Base-by-base conservation (phyloP, 768 basidiomycete species). In the Tephrocybe sp. region DNA sequence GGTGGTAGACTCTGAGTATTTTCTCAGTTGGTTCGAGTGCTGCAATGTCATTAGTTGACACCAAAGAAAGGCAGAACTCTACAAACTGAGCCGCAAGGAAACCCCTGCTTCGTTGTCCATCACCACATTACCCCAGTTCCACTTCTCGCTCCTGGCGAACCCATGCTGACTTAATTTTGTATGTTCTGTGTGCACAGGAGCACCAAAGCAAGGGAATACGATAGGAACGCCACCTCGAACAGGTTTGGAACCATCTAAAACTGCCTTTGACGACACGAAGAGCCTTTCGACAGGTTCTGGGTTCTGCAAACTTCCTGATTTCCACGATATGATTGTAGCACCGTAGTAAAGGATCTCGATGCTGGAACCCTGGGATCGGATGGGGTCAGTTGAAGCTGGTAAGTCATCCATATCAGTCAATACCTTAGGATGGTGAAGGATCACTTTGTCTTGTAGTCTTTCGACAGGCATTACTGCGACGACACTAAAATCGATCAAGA, bases 321-420 rank as follows among this genome's bases (percentile, higher is more conserved):
- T 89, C 93, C 93, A 98, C 0, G 93, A 95, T 37, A 86, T 79
- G 15, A 98, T 76, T 0, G 90, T 91, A 0, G 93, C 93, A 5
- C 94, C 94, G 60, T 88, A 96, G 25, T 87, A 70, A 7, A 91
- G 74, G 33, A 92, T 73, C 59, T 84, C 79, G 4, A 68, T 81
- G 5, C 75, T 78, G 12, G 87, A 64, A n/a, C 87, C 89, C 88
- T 91, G 54, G 40, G 34, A 30, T 25, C 11, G 28, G 15, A 48
- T 36, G 49, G 42, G 6, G 6, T 46, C 10, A 36, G n/a, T 26
- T 40, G 14, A 40, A 18, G 28, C n/a, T 18, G 4, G 37, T 37
- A 18, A 42, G n/a, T n/a, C n/a, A n/a, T n/a, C n/a, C n/a, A 30
- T 30, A 30, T 30, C 28, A 30, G 50, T 26, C 26, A 45, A 50